phyloP scores from a whole-genome alignment of 768 basidiomycete genomes.

The Suillus spraguei region DNA sequence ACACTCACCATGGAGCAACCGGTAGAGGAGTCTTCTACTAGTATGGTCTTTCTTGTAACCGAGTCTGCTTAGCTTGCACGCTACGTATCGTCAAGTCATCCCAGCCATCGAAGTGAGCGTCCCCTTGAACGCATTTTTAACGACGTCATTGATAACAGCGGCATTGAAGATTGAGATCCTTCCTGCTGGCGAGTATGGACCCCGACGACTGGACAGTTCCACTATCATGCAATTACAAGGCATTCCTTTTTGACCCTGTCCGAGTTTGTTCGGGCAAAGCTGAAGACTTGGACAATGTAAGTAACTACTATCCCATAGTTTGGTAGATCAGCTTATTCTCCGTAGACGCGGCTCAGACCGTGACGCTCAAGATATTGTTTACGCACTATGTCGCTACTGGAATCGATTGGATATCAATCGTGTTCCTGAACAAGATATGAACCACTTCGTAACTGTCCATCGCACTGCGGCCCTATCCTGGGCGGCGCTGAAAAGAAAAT shows the following conservation, averaged over 20 bases:
- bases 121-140: not conserved
- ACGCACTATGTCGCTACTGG: conserved; percentile 75
- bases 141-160: not conserved
- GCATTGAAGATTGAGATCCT: conserved; percentile 73
- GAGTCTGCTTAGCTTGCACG: conserved; percentile 57
- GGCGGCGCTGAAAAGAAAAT: conserved; percentile 74
- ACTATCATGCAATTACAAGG: conserved; percentile 71
- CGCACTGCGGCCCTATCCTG: conserved; percentile 69
- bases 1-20: conserved; percentile 85
- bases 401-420: conserved; percentile 84
- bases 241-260: conserved; percentile 81
- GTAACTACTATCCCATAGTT: conserved; percentile 26
- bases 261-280: conserved; percentile 84
- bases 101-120: conserved; percentile 71
- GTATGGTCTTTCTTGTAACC: conserved; percentile 15
- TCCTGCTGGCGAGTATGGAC: conserved; percentile 80
- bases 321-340: conserved; percentile 14
- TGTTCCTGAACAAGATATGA: conserved; percentile 86
- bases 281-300: conserved; percentile 83
- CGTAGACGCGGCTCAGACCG: conserved; percentile 66
- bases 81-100: conserved; percentile 73
- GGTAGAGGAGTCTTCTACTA: conserved; percentile 44
- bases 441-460: conserved; percentile 64
- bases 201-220: conserved; percentile 66
- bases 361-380: conserved; percentile 79